Evolutionary conservation across 495 filamentous ascomycete species (phyloP), one percentile per base, ranked within the genome.

Genomic region (Poronia punctata): DNA sequence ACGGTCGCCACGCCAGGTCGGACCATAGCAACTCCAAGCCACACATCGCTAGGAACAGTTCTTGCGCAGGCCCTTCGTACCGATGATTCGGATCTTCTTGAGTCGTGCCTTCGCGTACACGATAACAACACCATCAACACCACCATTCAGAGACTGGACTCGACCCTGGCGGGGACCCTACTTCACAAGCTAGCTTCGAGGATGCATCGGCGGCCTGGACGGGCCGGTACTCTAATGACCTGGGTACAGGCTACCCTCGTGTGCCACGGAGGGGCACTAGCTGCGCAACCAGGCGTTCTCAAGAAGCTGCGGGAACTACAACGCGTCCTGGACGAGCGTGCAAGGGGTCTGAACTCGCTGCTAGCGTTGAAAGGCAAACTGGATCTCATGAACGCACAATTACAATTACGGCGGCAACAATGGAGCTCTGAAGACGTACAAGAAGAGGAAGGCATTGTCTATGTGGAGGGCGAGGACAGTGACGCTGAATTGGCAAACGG

Each of bases 231-330:
- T 47, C 76, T 98, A n/a, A 89, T 95, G 70, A 76, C 83, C 11
- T 98, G 92, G 92, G 82, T 96, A 30, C 87, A 96, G 62, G 94
- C 88, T 86, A 90, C 86, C 1, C 72, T 95, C n/a, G 78, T 96
- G 14, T 83, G 88, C 6, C 92, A 98, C 60, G 92, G 92, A 47
- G 92, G 92, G 45, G 88, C 88, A 37, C 67, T 98, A 24, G 86
- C 88, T 17, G 80, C 79, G 8, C 84, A 93, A 52, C 79, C 84
- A 0, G 80, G 88, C 26, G 61, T 92, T 11, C 75, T 92, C 50
- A 79, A 80, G 52, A 78, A 82, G 49, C 72, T 98, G 31, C 66
- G 74, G 14, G 82, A 82, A 18, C 73, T 98, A 6, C 79, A 85
- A 59, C 78, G 80, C 42, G 88, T 95, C 16, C 76, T 96, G 49